A percentile compares a stretch with the other conserved stretches of the same genome.
Evolutionary conservation across 2,329 filamentous ascomycete species (phyloP).

Genomic region (Erysiphe neolycopersici): DNA sequence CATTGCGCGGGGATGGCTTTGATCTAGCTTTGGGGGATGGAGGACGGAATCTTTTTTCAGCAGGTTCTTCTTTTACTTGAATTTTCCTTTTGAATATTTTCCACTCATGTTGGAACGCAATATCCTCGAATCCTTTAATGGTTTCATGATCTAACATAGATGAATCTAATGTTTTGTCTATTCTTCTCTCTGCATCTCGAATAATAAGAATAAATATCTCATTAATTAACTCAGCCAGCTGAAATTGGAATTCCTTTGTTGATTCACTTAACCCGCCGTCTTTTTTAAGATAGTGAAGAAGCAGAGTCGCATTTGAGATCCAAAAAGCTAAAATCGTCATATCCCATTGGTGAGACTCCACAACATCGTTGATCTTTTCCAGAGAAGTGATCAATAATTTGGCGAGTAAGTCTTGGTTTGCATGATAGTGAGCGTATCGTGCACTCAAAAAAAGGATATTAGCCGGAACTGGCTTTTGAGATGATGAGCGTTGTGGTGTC

Average conservation of each 20-base stretch:
- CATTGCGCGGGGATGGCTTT: conserved; percentile 78
- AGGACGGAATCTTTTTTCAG: conserved; percentile 73
- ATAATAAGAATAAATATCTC: conserved; percentile 98
- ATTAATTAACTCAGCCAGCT: conserved; percentile 83
- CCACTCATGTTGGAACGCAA: conserved; percentile 96
- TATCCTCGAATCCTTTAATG: conserved; percentile 89
- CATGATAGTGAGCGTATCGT: conserved; percentile 89
- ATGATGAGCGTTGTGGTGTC: conserved; percentile 81
- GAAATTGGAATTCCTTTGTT: conserved; percentile 71
- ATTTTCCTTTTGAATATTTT: conserved; percentile 84
- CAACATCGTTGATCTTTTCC: conserved; percentile 88
- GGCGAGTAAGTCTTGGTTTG: conserved; percentile 57
- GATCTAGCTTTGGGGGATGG: conserved; percentile 82
- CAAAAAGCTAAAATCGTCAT: conserved; percentile 98
- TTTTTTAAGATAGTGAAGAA: conserved; percentile 95
- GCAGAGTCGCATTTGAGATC: conserved; percentile 86
- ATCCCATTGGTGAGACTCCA: conserved; percentile 93
- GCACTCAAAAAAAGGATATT: conserved; percentile 94
- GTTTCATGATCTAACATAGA: conserved; percentile 97
- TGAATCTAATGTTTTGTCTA: conserved; percentile 82
- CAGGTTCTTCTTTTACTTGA: conserved; percentile 68
- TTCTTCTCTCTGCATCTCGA: conserved; percentile 74
- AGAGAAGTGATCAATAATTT: conserved; percentile 64
- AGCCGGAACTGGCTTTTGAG: conserved; percentile 92
- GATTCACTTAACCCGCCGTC: conserved; percentile 56